phyloP scores from a whole-genome alignment of 2,329 filamentous ascomycete species.

The Xylaria sp. region DNA sequence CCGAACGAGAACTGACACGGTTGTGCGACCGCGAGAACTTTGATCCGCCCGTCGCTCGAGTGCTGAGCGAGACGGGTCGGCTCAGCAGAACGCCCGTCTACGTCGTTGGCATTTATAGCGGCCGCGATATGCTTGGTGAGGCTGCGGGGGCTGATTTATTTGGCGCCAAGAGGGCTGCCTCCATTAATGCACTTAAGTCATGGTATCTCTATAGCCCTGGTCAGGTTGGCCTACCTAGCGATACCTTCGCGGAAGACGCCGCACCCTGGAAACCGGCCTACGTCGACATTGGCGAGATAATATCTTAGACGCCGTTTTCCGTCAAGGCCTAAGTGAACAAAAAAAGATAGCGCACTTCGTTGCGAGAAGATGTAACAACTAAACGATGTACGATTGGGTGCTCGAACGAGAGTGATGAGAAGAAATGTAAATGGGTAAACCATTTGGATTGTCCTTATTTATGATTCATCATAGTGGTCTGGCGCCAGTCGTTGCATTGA shows the following conservation, averaged over 20 bases:
- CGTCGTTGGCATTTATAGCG: constrained; percentile 93
- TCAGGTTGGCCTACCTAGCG: constrained; percentile 73
- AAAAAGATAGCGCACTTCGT: constrained; percentile 14
- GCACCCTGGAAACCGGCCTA: constrained; percentile 73
- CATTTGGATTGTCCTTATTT: constrained; percentile 11
- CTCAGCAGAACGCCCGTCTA: constrained; percentile 87
- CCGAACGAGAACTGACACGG: constrained; percentile 82
- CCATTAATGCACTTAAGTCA: constrained; percentile 85
- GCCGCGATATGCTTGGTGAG: constrained; percentile 90
- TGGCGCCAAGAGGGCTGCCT: constrained; percentile 80
- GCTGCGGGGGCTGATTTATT: constrained; percentile 82
- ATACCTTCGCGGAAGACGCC: constrained; percentile 71
- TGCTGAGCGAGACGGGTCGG: constrained; percentile 91
- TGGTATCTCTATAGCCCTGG: constrained; percentile 96
- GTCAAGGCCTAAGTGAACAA: background rate
- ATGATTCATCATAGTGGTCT: constrained; percentile 10
- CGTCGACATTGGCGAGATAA: constrained; percentile 77
- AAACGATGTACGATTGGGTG: constrained; percentile 29
- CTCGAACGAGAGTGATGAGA: constrained; percentile 4
- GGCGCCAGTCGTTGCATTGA: constrained; percentile 12
- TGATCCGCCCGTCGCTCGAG: constrained; percentile 83
- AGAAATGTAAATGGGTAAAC: constrained; percentile 2
- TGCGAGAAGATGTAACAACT: constrained; percentile 28
- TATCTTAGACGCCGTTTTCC: constrained; percentile 52
- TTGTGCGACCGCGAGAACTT: constrained; percentile 92